Conservation (phyloP, 805 yeast species). For the Ogataea methanolica region DNA sequence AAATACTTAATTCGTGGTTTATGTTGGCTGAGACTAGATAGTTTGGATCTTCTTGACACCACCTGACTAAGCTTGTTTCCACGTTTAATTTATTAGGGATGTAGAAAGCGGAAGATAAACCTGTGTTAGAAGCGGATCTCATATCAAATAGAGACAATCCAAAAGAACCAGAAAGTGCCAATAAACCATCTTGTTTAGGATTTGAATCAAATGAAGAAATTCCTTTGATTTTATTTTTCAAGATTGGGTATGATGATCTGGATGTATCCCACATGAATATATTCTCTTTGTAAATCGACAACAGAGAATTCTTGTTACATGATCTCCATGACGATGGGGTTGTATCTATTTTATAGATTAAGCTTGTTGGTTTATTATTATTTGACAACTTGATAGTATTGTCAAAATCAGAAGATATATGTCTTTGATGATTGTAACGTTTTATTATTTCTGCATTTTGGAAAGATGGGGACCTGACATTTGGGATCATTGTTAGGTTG, state of each 20-base stretch:
- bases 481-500: slow-evolving; percentile 67
- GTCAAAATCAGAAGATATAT: slow-evolving; percentile 33
- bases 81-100: slow-evolving; percentile 33
- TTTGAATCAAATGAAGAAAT: slow-evolving; percentile 47
- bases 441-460: slow-evolving; percentile 68
- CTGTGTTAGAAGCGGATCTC: slow-evolving; percentile 38
- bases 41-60: slow-evolving; percentile 61
- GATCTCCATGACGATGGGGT: slow-evolving; percentile 38
- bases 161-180: slow-evolving; percentile 63
- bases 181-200: slow-evolving; percentile 41
- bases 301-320: slow-evolving; percentile 41
- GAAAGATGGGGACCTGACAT: slow-evolving; percentile 28
- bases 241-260: slow-evolving; percentile 53
- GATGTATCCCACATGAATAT: slow-evolving; percentile 74
- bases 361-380: slow-evolving; percentile 19
- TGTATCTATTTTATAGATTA: slow-evolving; percentile 32
- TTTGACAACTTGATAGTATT: slow-evolving; percentile 26
- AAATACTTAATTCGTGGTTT: slow-evolving; percentile 50
- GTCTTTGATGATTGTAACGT: slow-evolving; percentile 75
- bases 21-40: slow-evolving; percentile 61
- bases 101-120: slow-evolving; percentile 33
- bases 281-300: slow-evolving; percentile 63
- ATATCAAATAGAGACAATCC: slow-evolving; percentile 76
- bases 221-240: slow-evolving; percentile 49
- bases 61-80: slow-evolving; percentile 44